Evolutionary conservation across 352 stramenopile genomes (phyloP).

Genomic region (Phytophthora citricola): DNA sequence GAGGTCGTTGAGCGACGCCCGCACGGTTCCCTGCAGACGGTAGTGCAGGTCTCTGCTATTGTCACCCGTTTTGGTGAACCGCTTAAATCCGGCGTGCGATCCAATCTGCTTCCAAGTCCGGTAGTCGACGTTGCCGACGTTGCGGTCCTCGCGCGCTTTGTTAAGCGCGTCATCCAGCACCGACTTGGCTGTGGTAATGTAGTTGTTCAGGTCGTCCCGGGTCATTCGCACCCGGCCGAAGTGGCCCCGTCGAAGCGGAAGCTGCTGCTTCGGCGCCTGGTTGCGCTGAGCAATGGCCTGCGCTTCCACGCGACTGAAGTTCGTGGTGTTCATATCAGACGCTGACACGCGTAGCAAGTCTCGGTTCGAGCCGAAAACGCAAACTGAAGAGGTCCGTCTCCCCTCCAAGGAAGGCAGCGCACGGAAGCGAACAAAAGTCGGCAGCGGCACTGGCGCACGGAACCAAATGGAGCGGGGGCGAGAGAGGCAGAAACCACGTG

Average conservation of each 20-base stretch:
- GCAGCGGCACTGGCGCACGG: slow-evolving; percentile 25
- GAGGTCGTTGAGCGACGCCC: slow-evolving; percentile 59
- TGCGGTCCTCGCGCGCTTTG: slow-evolving; percentile 43
- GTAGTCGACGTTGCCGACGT: slow-evolving; percentile 51
- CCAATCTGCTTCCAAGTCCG: slow-evolving; percentile 67
- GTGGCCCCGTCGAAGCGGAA: slow-evolving; percentile 61
- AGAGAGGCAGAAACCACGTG: slow-evolving; percentile 38
- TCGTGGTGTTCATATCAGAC: slow-evolving; percentile 27
- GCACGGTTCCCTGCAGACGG: slow-evolving; percentile 61
- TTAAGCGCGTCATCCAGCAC: slow-evolving; percentile 59
- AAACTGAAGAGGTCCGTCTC: slow-evolving; percentile 28
- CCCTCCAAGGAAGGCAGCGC: neutral
- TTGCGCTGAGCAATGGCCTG: slow-evolving; percentile 39
- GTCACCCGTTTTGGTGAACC: slow-evolving; percentile 56
- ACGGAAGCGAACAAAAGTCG: slow-evolving; percentile 5
- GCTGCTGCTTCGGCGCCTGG: slow-evolving; percentile 23
- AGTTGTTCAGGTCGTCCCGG: slow-evolving; percentile 40
- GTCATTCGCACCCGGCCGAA: slow-evolving; percentile 56
- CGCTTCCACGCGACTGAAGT: slow-evolving; percentile 38
- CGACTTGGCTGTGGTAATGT: slow-evolving; percentile 43
- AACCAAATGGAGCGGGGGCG: slow-evolving; percentile 37
- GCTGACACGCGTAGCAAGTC: slow-evolving; percentile 6
- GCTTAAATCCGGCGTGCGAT: slow-evolving; percentile 56
- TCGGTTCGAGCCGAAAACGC: slow-evolving; percentile 30
- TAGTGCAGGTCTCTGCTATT: slow-evolving; percentile 51